phyloP scores from a whole-genome alignment of 139 green algal species.

The Haematococcus lacustris region DNA sequence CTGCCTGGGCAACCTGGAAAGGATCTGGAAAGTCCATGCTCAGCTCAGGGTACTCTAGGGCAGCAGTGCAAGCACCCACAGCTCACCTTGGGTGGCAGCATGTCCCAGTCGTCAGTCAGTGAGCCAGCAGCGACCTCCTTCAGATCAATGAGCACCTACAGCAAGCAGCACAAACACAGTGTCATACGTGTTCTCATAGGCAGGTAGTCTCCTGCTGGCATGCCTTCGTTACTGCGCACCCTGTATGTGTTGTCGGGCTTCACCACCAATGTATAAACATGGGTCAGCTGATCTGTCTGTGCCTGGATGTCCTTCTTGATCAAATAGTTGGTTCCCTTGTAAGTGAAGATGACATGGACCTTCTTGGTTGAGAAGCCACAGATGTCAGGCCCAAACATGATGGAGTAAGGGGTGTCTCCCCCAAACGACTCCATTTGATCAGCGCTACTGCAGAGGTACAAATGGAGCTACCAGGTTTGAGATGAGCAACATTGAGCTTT shows the following conservation, averaged over 20 bases:
- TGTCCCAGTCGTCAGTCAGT: constrained; percentile 78
- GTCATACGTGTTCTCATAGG: background rate
- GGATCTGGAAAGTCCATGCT: too few species aligned
- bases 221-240: constrained; percentile 17
- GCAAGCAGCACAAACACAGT: background rate
- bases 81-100: constrained; percentile 61
- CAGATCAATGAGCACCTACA: constrained; percentile 72
- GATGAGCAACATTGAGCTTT: too few species aligned
- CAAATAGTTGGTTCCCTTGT: constrained; percentile 84
- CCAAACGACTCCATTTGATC: constrained; percentile 64
- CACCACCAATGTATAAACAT: constrained; percentile 82
- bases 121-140: constrained; percentile 52
- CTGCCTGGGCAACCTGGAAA: too few species aligned
- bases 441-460: too few species aligned
- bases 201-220: background rate
- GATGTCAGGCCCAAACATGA: constrained; percentile 99
- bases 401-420: constrained; percentile 84
- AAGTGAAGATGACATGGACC: constrained; percentile 91
- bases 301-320: constrained; percentile 94
- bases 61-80: background rate
- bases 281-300: constrained; percentile 61
- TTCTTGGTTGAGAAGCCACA: constrained; percentile 80
- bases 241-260: constrained; percentile 68
- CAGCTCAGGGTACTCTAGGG: background rate
- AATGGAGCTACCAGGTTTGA: too few species aligned